Base-by-base conservation (phyloP, 345 rosid species). In the Pistacia atlantica region DNA sequence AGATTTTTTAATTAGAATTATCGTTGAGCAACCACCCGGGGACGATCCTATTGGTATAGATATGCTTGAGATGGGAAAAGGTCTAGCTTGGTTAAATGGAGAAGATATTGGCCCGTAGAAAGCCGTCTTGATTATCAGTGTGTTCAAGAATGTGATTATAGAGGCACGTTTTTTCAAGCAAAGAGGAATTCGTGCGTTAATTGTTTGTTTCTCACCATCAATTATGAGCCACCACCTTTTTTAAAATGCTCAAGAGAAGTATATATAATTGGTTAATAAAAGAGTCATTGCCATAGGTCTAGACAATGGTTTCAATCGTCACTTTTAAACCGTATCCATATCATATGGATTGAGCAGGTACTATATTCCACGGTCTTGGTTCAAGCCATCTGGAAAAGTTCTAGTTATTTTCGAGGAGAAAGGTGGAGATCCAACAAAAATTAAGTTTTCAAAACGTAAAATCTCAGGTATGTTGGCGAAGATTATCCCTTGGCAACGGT, bases 41-140 rank as follows among this genome's bases (percentile, higher is more conserved):
- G 79, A 86, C 89, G 99, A 93, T 76, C 99, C 97, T 4, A 80
- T 91, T n/a, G 99, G 95, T 75, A 80, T 93, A 49, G 98, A 93
- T 78, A 93, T 96, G 99, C 64, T 92, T 67, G 81, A 85, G 68
- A 91, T 93, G 98, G 98, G 97, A 56, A 96, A 96, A 88, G 98
- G 98, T 31, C 90, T 87, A 80, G 99, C 97, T 58, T 93, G 99
- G 99, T 82, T 96, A 83, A 92, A 93, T 31, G 99, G 99, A n/a
- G 93, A 96, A 93, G 97, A 84, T 96, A 90, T 78, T 96, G 92
- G 93, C 95, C 89, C 3, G 83, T 84, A 79, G 71, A 80, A 62
- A 86, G 84, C 78, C 80, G 84, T 68, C 63, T 71, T 16, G 80
- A 83, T 57, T 89, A 80, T 17, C 80, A 84, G 14, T 92, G 98